Base-by-base conservation (phyloP, 257 asterid species). In the Ilex asprella region DNA sequence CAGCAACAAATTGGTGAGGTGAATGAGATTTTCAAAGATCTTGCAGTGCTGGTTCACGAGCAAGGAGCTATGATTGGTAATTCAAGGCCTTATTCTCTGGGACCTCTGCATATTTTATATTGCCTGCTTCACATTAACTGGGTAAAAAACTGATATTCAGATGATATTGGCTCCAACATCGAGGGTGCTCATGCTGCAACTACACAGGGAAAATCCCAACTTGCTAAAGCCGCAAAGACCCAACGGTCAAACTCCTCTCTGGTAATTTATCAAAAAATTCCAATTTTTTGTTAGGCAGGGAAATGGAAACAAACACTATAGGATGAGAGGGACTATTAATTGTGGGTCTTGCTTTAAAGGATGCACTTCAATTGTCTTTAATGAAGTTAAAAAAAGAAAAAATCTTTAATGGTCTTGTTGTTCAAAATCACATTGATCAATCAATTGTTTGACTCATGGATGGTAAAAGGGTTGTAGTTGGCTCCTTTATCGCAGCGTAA, bases 1-100 rank as follows among this genome's bases (percentile, higher is more conserved):
- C 95, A 89, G 55, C 93, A 92, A 56, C 97, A 89, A 76, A 92
- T 92, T 60, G 95, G 95, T 43, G 95, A 92, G 86, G 98, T 92
- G 54, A 89, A 84, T 71, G 97, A 86, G 77, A 89, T 92, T 62
- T 89, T 92, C 87, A 92, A 89, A 77, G 98, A 88, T 76, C 86
- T 92, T 10, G 95, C 91, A 0, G 95, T 92, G 35, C 75, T 89
- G 56, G 93, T 92, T 69, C 95, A 89, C 15, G 98, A 89, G 57
- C 98, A 92, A 82, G 97, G 98, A 76, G 71, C 84, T 66, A 86
- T 84, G 93, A 88, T 92, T 50, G 98, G 98, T 87, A 80, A 56
- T 16, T 43, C 31, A 55, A 57, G 53, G 61, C 43, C 59, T 31
- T 55, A 12, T 21, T 43, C 54, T 65, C 70, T 31, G 61, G 51